These are phyloP conservation scores for Rhytidhysteron rufulum DNA, from an alignment of 2,329 filamentous ascomycete genomes.

Conservation along the genomic window DNA sequence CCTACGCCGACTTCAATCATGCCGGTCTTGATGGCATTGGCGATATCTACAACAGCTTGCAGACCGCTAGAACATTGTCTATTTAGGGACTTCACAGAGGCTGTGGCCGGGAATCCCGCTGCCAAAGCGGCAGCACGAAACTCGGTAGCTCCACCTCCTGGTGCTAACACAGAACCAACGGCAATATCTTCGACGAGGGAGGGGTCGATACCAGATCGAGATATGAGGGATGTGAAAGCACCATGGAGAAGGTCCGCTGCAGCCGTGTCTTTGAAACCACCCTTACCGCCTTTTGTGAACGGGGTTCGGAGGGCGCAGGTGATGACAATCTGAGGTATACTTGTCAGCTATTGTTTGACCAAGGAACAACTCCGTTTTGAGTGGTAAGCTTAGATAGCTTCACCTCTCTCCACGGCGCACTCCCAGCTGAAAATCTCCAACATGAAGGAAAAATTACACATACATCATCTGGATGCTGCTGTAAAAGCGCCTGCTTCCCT, in stretches of 20 bases:
- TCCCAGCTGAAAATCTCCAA: no score
- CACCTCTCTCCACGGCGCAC: no score
- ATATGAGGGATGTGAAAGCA: conserved; percentile 75
- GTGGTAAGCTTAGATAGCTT: no score
- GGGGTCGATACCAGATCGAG: conserved; percentile 86
- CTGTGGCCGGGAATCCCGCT: conserved; percentile 81
- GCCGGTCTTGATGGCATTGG: conserved; percentile 82
- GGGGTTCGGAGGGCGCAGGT: conserved; percentile 88
- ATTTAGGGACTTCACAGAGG: conserved; percentile 86
- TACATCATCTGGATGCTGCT: conserved; percentile 57
- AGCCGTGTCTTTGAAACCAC: conserved; percentile 90
- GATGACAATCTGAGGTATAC: conserved; percentile 62
- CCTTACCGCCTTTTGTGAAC: conserved; percentile 89
- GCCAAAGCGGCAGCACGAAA: conserved; percentile 89
- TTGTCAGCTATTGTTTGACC: neutral
- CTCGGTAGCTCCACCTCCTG: conserved; percentile 92
- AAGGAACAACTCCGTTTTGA: no score
- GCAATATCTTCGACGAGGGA: conserved; percentile 85
- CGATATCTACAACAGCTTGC: conserved; percentile 89
- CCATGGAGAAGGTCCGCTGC: conserved; percentile 82
- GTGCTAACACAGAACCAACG: conserved; percentile 85
- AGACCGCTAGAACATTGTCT: conserved; percentile 91
- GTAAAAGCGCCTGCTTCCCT: conserved; percentile 42
- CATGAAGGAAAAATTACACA: no score
- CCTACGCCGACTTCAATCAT: conserved; percentile 96